phyloP scores from a whole-genome alignment of 306 rosid genomes.

The Mucuna pruriens region DNA sequence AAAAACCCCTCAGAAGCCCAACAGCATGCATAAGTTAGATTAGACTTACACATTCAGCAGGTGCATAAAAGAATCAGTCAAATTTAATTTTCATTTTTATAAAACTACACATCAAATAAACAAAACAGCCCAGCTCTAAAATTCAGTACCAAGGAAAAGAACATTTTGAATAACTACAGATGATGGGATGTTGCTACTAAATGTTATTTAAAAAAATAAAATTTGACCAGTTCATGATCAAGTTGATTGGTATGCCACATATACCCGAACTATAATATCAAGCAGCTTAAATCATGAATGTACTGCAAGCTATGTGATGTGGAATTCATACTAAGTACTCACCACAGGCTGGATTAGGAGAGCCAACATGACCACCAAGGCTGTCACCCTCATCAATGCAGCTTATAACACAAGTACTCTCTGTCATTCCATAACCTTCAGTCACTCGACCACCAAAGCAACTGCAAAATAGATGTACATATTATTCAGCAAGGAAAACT shows the following conservation, averaged over 20 bases:
- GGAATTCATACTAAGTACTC: slow-evolving; percentile 51
- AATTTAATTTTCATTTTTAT: neutral
- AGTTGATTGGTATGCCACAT: slow-evolving; percentile 11
- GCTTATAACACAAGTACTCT: slow-evolving; percentile 85
- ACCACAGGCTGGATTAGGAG: slow-evolving; percentile 96
- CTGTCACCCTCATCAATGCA: slow-evolving; percentile 68
- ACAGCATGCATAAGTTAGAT: slow-evolving; percentile 5
- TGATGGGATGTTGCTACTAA: slow-evolving; percentile 25
- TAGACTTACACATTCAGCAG: slow-evolving; percentile 15
- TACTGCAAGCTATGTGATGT: slow-evolving; percentile 29
- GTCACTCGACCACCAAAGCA: slow-evolving; percentile 83
- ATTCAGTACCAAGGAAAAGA: slow-evolving; percentile 1
- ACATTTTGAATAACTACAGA: slow-evolving; percentile 8
- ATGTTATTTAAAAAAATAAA: neutral
- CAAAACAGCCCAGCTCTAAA: neutral
- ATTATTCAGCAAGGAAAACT: slow-evolving; percentile 25
- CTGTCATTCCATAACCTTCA: slow-evolving; percentile 99
- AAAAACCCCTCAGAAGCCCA: neutral
- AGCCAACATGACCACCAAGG: slow-evolving; percentile 87
- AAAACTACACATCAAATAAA: neutral
- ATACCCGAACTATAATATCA: slow-evolving; percentile 3
- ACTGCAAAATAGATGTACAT: slow-evolving; percentile 52
- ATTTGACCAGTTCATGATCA: slow-evolving; percentile 18
- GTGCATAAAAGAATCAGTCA: slow-evolving; percentile 12
- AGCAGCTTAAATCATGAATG: neutral